Conservation (phyloP, 2,329 filamentous ascomycete genomes). For the Ambrosiella beaveri region DNA sequence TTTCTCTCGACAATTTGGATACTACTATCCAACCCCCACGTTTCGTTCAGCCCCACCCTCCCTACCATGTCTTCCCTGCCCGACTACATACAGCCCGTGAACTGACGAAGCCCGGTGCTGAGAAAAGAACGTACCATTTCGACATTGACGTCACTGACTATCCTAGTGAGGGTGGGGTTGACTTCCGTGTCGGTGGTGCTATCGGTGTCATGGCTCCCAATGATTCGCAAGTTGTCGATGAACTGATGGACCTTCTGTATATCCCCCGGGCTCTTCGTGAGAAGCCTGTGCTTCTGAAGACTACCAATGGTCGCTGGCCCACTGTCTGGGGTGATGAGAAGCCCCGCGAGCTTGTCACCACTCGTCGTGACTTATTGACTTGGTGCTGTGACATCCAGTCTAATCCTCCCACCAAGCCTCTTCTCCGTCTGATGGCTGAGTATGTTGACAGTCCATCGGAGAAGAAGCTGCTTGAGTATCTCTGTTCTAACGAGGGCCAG, state of each 20-base stretch:
- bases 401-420: slow-evolving; percentile 72
- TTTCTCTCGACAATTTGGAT: slow-evolving; percentile 26
- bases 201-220: slow-evolving; percentile 90
- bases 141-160: slow-evolving; percentile 95
- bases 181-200: slow-evolving; percentile 92
- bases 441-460: slow-evolving; percentile 65
- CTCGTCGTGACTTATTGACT: slow-evolving; percentile 74
- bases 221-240: slow-evolving; percentile 56
- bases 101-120: slow-evolving; percentile 70
- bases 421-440: slow-evolving; percentile 75
- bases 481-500: slow-evolving; percentile 81
- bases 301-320: slow-evolving; percentile 71
- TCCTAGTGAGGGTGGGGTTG: slow-evolving; percentile 62
- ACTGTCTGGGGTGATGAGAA: slow-evolving; percentile 94
- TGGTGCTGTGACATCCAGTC: slow-evolving; percentile 95
- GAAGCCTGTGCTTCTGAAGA: slow-evolving; percentile 65
- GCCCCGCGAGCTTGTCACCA: slow-evolving; percentile 72
- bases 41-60: slow-evolving; percentile 88
- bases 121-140: slow-evolving; percentile 96
- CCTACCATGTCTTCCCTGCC: slow-evolving; percentile 82
- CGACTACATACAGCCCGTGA: slow-evolving; percentile 71
- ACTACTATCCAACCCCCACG: slow-evolving; percentile 57
- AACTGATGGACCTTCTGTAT: slow-evolving; percentile 65
- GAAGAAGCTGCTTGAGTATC: slow-evolving; percentile 71
- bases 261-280: slow-evolving; percentile 70